A percentile compares a stretch with the other conserved stretches of the same genome.
Evolutionary conservation across 139 green algal genomes (phyloP).

Genomic region (Micractinium sp.): DNA sequence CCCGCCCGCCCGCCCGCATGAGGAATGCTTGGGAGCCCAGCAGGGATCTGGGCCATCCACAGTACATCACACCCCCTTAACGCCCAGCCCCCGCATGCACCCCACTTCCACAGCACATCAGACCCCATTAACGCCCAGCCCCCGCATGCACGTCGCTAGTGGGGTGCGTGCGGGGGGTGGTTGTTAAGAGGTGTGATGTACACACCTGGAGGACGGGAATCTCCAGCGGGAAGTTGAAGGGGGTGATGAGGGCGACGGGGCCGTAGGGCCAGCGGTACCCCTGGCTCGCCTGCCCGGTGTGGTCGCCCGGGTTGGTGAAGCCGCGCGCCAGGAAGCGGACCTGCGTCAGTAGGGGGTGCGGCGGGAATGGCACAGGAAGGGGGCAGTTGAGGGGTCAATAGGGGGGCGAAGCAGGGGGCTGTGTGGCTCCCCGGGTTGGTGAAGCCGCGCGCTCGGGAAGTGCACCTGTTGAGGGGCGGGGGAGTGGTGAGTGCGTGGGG

Average conservation of each 20-base stretch:
- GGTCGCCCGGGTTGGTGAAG: constrained; percentile 90
- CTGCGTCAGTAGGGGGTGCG: constrained; percentile 43
- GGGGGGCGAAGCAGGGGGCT: background rate
- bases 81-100: no score
- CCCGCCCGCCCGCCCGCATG: no score
- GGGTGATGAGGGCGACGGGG: constrained; percentile 91
- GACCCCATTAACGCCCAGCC: no score
- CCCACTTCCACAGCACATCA: no score
- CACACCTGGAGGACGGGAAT: constrained; percentile 86
- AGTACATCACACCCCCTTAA: no score
- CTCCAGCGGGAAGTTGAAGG: constrained; percentile 99
- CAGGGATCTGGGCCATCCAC: no score
- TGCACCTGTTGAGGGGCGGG: no score
- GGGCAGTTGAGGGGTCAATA: background rate
- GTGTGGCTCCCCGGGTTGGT: background rate
- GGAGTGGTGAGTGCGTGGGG: background rate
- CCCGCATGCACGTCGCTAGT: no score
- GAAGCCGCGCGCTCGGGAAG: constrained; percentile 90
- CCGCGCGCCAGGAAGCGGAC: constrained; percentile 90
- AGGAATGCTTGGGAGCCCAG: no score
- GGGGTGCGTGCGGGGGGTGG: background rate
- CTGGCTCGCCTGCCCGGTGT: constrained; percentile 85
- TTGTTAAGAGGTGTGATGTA: background rate
- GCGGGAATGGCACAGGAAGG: background rate
- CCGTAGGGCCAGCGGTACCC: constrained; percentile 93